A percentile compares a stretch with the other conserved stretches of the same genome.
Conservation (phyloP, 768 basidiomycete species). For the Amylocystis lapponica region DNA sequence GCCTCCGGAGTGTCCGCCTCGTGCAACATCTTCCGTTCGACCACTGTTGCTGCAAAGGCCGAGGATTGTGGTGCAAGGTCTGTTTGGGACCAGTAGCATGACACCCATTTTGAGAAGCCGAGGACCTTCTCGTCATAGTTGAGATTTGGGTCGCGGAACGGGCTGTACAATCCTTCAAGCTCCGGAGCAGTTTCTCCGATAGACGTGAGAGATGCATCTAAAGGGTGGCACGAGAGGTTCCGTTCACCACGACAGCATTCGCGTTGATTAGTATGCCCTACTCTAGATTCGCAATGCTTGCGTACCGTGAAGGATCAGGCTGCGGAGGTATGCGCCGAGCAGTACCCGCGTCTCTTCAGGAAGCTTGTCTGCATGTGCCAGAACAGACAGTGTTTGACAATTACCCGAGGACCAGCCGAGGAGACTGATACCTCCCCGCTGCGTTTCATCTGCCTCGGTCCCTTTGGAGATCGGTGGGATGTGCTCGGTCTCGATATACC, state of each 20-base stretch:
- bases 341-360: conserved; percentile 7
- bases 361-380: conserved; percentile 8
- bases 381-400: conserved; percentile 5
- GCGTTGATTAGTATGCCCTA: too few relatives aligned
- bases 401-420: conserved; percentile 16
- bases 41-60: too few relatives aligned
- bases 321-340: conserved; percentile 7
- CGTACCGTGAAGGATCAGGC: conserved; percentile 14
- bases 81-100: background rate
- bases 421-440: too few relatives aligned
- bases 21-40: too few relatives aligned
- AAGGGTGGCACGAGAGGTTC: too few relatives aligned
- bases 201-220: background rate
- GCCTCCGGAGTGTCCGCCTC: too few relatives aligned
- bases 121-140: background rate
- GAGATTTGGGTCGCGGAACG: background rate
- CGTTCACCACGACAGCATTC: too few relatives aligned
- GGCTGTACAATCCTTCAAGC: background rate
- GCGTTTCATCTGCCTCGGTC: background rate
- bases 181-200: background rate
- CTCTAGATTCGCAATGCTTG: background rate
- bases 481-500: conserved; percentile 12
- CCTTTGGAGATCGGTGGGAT: conserved; percentile 6
- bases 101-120: background rate
- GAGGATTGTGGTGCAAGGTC: too few relatives aligned